These are phyloP conservation scores for Gossypium gossypioides DNA, from an alignment of 441 rosid species.

Conservation along the genomic window DNA sequence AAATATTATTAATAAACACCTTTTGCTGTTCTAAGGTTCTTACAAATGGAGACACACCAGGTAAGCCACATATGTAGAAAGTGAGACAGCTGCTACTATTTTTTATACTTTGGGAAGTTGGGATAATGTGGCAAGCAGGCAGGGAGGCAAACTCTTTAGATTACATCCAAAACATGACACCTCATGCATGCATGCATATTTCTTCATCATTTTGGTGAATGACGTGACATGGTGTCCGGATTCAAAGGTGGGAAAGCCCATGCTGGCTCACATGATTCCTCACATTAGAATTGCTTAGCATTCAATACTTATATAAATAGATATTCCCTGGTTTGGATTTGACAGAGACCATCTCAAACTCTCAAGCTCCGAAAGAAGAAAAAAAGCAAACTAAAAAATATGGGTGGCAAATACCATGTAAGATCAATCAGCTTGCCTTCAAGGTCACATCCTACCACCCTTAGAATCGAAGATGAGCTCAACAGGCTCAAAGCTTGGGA, in stretches of 20 bases:
- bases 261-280: conserved; percentile 24
- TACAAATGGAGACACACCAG: conserved; percentile 9
- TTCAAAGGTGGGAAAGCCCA: conserved; percentile 18
- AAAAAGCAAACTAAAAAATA: conserved; percentile 9
- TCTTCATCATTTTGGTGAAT: conserved; percentile 5
- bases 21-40: conserved; percentile 4
- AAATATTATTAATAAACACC: neutral
- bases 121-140: conserved; percentile 28
- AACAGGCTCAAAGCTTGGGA: conserved; percentile 27
- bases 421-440: conserved; percentile 64
- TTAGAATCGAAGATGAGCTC: conserved; percentile 38
- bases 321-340: neutral
- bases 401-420: conserved; percentile 35
- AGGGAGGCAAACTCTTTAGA: conserved; percentile 27
- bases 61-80: conserved; percentile 1
- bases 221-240: conserved; percentile 21
- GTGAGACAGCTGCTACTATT: neutral
- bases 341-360: conserved; percentile 18
- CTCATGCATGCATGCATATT: conserved; percentile 19
- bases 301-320: conserved; percentile 12
- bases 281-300: neutral
- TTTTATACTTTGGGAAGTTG: conserved; percentile 4
- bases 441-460: conserved; percentile 52
- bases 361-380: neutral
- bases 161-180: conserved; percentile 23